Evolutionary conservation across 805 yeast species (phyloP), one percentile per base, ranked within the genome.

Genomic region (Kodamaea kakaduensis): DNA sequence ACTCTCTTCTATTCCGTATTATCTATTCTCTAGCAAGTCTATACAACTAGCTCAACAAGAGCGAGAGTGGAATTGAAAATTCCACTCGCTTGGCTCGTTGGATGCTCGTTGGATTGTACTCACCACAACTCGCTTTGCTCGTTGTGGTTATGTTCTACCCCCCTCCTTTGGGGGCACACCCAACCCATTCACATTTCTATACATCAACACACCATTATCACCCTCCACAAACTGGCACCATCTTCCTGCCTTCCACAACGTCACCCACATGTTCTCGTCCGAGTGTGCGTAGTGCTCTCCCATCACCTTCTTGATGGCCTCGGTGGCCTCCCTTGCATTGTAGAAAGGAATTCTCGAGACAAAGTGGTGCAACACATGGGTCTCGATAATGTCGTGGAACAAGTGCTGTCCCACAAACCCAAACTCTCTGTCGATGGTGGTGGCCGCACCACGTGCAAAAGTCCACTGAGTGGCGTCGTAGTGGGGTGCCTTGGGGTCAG

Each of bases 331-430:
- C 59, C 90, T 73, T n/a, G 81, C 94, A 50, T 84, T 81, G 71
- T 85, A 85, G 67, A 86, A 86, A 31, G 95, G 95, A 47, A 85
- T 84, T 59, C 94, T 71, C 8, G 89, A 80, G 44, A 76, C 79
- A 59, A 75, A 86, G 64, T 85, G 95, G 65, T 85, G 95, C 51
- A 82, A 71, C 36, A 86, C 95, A 57, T 85, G 95, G 35, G 95
- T 86, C 66, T 85, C 95, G 54, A 85, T 84, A 54, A 85, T 85
- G 58, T 84, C 94, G 61, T 85, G 95, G 78, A 85, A 81, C 51
- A 83, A 67, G 71, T 75, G 75, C 55, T 75, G 68, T 39, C 95
- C 95, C 43, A 82, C 68, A 56, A 84, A 81, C 19, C 90, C 89
- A 55, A 84, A 82, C 54, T 84, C 78, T 54, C 95, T 71, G 61